phyloP scores from a whole-genome alignment of 371 early-diverging fungal species.

The Caulochytrium protostelioides region DNA sequence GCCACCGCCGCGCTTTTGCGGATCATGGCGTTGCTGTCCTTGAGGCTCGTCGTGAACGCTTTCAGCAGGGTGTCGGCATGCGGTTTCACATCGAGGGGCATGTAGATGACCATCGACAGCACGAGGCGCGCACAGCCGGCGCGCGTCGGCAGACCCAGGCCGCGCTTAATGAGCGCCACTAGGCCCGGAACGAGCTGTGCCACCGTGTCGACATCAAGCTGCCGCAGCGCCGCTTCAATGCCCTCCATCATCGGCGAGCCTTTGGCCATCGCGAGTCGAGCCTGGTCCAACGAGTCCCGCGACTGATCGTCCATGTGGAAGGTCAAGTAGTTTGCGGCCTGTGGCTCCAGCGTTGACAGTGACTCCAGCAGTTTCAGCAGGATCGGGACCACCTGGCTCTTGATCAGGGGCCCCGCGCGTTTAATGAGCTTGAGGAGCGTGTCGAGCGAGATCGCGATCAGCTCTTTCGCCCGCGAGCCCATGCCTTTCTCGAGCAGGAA shows the following conservation, averaged over 20 bases:
- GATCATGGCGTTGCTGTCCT: too few relatives aligned
- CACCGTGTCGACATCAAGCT: constrained; percentile 47
- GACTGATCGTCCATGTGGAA: constrained; percentile 69
- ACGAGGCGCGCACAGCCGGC: constrained; percentile 74
- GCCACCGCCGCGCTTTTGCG: constrained; percentile 67
- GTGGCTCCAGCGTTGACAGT: constrained; percentile 53
- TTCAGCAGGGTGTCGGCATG: constrained; percentile 47
- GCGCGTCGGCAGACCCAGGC: constrained; percentile 65
- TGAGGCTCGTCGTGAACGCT: too few relatives aligned
- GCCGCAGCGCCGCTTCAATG: constrained; percentile 48
- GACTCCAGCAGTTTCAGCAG: constrained; percentile 54
- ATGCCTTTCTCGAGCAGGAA: constrained; percentile 65
- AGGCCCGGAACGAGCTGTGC: constrained; percentile 40
- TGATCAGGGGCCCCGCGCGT: constrained; percentile 44
- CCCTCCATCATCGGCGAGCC: constrained; percentile 62
- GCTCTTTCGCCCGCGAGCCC: constrained; percentile 65
- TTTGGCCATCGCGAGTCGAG: constrained; percentile 45
- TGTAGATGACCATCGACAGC: constrained; percentile 42
- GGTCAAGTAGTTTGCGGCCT: constrained; percentile 58
- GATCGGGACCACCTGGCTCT: constrained; percentile 46
- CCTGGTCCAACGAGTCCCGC: constrained; percentile 33
- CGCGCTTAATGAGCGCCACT: constrained; percentile 38
- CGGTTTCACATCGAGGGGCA: constrained; percentile 23
- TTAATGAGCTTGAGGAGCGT: constrained; percentile 63
- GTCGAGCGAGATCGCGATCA: constrained; percentile 55